Evolutionary conservation across 257 asterid species (phyloP).

Genomic region (Linderniella brevidens): DNA sequence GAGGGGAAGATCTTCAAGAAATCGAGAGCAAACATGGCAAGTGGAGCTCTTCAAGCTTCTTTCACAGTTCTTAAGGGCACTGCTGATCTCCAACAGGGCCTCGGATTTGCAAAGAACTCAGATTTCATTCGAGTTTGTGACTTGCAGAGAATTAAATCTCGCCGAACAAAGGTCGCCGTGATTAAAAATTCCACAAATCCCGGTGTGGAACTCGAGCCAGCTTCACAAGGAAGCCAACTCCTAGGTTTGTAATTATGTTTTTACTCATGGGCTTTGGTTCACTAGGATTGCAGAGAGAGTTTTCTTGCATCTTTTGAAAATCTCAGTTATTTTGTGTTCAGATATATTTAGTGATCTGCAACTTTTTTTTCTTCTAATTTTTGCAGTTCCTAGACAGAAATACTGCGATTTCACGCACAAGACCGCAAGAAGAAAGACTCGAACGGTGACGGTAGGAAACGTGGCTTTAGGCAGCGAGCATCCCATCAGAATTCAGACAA

Average conservation of each 20-base stretch:
- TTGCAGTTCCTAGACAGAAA: slow-evolving; percentile 87
- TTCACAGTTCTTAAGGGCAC: slow-evolving; percentile 53
- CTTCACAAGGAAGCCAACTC: slow-evolving; percentile 82
- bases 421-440: slow-evolving; percentile 77
- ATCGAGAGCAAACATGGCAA: slow-evolving; percentile 33
- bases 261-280: background rate
- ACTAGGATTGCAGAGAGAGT: background rate
- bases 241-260: slow-evolving; percentile 28
- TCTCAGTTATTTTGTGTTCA: background rate
- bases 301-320: background rate
- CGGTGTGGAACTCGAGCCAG: slow-evolving; percentile 77
- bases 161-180: slow-evolving; percentile 43
- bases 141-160: slow-evolving; percentile 49
- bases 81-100: slow-evolving; percentile 24
- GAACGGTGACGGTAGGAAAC: slow-evolving; percentile 96
- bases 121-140: slow-evolving; percentile 57
- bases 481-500: slow-evolving; percentile 93
- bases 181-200: slow-evolving; percentile 50
- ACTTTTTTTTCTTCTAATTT: slow-evolving; percentile 8
- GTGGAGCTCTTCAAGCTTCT: slow-evolving; percentile 74
- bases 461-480: slow-evolving; percentile 93
- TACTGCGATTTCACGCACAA: slow-evolving; percentile 86
- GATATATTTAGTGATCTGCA: background rate
- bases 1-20: too few species aligned
- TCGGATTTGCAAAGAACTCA: slow-evolving; percentile 47